A percentile compares a stretch with the other conserved stretches of the same genome.
These are phyloP conservation scores for Spirogloea muscicola DNA, from an alignment of 139 green algal genomes.

Conservation along the genomic window DNA sequence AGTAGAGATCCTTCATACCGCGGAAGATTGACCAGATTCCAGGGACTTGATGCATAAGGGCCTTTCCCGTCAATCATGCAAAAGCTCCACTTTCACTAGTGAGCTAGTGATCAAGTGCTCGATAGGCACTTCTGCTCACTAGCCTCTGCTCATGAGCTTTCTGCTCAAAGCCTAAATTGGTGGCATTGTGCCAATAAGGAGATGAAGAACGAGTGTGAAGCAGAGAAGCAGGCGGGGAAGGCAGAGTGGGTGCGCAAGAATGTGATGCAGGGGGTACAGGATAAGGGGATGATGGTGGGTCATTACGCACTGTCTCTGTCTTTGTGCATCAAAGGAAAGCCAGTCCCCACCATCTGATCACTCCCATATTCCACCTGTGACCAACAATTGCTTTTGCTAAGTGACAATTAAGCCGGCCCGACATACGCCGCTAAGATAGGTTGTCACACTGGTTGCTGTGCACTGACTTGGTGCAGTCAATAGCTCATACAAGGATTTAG, in stretches of 20 bases:
- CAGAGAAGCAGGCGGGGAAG: not conserved
- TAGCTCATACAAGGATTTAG: too few relatives aligned
- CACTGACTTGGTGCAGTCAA: too few relatives aligned
- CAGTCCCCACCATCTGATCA: conserved; percentile 5
- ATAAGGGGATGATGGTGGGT: too few relatives aligned
- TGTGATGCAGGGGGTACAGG: not conserved
- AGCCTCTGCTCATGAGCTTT: not conserved
- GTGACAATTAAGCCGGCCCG: too few relatives aligned
- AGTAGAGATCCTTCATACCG: conserved; percentile 54
- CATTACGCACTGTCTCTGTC: not conserved
- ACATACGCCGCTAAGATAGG: too few relatives aligned
- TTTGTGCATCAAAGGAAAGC: not conserved
- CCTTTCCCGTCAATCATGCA: too few relatives aligned
- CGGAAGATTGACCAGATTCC: conserved; percentile 77
- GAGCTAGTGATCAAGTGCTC: too few relatives aligned
- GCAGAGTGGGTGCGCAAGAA: not conserved
- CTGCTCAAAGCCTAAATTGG: not conserved
- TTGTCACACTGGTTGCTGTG: too few relatives aligned
- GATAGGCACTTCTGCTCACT: too few relatives aligned
- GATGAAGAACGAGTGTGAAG: not conserved
- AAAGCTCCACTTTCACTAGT: too few relatives aligned
- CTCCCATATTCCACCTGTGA: conserved; percentile 14
- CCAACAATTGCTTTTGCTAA: too few relatives aligned
- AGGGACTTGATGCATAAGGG: conserved; percentile 40
- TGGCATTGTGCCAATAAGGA: not conserved